Conservation (phyloP, 306 rosid genomes). For the Corylus heterophylla region DNA sequence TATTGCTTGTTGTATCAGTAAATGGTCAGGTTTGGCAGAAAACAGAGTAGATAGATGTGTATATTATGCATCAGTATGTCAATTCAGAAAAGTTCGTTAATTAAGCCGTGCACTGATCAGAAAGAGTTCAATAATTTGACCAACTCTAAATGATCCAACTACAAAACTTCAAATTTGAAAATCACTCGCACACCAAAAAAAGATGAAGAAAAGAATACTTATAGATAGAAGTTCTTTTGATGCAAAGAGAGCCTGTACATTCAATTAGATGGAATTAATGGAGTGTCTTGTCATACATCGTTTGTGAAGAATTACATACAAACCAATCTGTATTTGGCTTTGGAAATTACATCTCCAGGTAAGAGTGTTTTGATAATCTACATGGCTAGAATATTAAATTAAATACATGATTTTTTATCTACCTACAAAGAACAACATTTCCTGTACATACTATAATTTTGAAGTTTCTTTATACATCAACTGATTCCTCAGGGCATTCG, state of each 20-base stretch:
- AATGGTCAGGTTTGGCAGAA: background rate
- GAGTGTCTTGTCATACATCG: slow-evolving; percentile 26
- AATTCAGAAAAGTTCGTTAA: background rate
- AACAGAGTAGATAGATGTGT: background rate
- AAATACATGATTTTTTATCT: slow-evolving; percentile 35
- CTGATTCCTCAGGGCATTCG: slow-evolving; percentile 18
- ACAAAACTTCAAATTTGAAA: background rate
- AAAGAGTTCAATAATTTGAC: too few relatives aligned
- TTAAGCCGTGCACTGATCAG: too few relatives aligned
- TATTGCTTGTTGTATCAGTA: background rate
- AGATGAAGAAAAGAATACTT: background rate
- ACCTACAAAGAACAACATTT: slow-evolving; percentile 28
- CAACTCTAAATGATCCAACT: too few relatives aligned
- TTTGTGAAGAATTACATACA: slow-evolving; percentile 29
- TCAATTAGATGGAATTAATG: background rate
- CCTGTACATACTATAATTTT: slow-evolving; percentile 43
- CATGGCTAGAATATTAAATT: slow-evolving; percentile 19
- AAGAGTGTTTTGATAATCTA: slow-evolving; percentile 1
- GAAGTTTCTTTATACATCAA: slow-evolving; percentile 31
- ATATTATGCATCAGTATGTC: background rate
- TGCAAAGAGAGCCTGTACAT: background rate
- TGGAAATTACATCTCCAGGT: slow-evolving; percentile 8
- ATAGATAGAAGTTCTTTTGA: background rate
- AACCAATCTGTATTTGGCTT: slow-evolving; percentile 9
- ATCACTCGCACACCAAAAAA: background rate